phyloP scores from a whole-genome alignment of 768 basidiomycete species.

The Agrocybe praecox region DNA sequence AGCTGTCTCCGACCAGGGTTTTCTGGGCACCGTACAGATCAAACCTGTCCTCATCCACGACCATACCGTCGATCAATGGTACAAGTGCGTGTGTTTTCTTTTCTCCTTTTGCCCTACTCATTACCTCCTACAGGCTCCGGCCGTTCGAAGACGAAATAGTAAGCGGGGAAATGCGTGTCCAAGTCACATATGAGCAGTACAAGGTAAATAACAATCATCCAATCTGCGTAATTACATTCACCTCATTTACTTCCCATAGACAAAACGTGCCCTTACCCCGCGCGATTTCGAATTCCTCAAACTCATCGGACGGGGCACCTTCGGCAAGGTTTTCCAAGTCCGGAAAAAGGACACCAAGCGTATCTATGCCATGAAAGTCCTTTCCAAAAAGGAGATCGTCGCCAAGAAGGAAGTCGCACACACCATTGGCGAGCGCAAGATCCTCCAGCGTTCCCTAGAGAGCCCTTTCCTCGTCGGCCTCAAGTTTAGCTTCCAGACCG shows the following conservation, averaged over 20 bases:
- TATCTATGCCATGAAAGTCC: conserved; percentile 99
- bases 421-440: conserved; percentile 99
- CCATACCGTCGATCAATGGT: conserved; percentile 96
- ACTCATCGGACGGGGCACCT: conserved; percentile 97
- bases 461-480: conserved; percentile 97
- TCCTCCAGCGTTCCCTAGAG: conserved; percentile 90
- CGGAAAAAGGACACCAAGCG: conserved; percentile 97
- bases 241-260: conserved; percentile 43
- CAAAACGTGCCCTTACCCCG: conserved; percentile 85
- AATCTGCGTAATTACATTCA: conserved; percentile 28
- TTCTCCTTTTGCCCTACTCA: conserved; percentile 12
- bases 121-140: conserved; percentile 51
- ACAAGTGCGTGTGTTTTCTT: conserved; percentile 65
- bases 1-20: conserved; percentile 77
- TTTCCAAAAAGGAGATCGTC: conserved; percentile 98
- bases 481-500: conserved; percentile 98
- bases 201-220: conserved; percentile 63
- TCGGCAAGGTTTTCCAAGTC: conserved; percentile 98
- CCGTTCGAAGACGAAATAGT: conserved; percentile 82
- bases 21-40: conserved; percentile 90
- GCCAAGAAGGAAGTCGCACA: conserved; percentile 99
- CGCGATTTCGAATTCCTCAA: conserved; percentile 99
- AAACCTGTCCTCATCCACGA: conserved; percentile 92
- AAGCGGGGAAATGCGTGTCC: conserved; percentile 92
- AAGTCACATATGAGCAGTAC: conserved; percentile 90